Conservation (phyloP, 179 eudicot genomes). For the Silene coronaria region DNA sequence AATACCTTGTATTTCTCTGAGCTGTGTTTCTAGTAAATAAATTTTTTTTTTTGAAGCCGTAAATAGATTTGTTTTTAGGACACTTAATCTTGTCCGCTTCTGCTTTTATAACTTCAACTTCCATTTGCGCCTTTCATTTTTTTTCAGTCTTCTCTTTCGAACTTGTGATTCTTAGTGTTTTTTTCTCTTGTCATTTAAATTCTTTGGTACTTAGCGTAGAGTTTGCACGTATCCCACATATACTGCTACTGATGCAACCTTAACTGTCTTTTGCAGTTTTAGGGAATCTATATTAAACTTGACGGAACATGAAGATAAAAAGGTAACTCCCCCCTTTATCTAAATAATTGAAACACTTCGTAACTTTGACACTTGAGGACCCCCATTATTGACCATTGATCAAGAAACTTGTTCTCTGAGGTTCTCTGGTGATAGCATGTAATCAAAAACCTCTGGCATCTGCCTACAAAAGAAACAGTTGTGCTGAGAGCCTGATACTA, state of each 20-base stretch:
- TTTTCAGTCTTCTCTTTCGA: neutral
- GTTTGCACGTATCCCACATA: neutral
- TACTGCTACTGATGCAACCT: slow-evolving; percentile 13
- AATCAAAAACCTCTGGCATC: neutral
- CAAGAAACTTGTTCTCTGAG: neutral
- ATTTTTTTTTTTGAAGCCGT: neutral
- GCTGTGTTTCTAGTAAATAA: neutral
- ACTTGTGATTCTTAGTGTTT: neutral
- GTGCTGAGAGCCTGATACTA: neutral
- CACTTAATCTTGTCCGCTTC: neutral
- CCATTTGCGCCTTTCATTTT: neutral
- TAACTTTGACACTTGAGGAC: neutral
- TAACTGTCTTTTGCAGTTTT: slow-evolving; percentile 55
- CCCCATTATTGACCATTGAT: neutral
- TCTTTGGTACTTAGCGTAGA: neutral
- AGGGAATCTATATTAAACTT: slow-evolving; percentile 69
- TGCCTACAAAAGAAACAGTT: neutral
- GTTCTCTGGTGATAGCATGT: neutral
- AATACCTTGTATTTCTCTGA: neutral
- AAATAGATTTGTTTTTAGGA: neutral
- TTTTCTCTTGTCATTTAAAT: neutral
- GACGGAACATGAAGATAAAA: slow-evolving; percentile 76
- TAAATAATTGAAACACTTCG: neutral
- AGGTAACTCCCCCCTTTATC: slow-evolving; percentile 40
- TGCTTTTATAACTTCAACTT: neutral